Percentiles rank a stretch among this genome's conserved stretches.
Evolutionary conservation across 1,139 yeast species (phyloP).

Genomic region (Geotrichum carabidarum): DNA sequence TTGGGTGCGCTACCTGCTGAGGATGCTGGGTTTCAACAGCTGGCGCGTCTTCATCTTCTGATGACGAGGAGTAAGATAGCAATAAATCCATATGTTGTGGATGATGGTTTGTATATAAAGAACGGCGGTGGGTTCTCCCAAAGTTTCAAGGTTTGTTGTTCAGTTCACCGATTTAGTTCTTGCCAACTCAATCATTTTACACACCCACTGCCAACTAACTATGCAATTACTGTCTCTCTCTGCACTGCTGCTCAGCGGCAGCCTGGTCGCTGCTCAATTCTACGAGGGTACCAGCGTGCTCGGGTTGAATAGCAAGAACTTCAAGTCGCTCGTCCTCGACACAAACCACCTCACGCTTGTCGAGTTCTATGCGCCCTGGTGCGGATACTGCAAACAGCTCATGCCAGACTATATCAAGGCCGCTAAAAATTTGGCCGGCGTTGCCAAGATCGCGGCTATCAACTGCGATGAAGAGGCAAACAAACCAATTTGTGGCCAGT

Average conservation of each 20-base stretch:
- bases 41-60: slow-evolving; percentile 6
- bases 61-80: slow-evolving; percentile 5
- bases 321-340: slow-evolving; percentile 58
- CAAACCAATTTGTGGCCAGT: slow-evolving; percentile 62
- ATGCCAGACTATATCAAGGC: slow-evolving; percentile 62
- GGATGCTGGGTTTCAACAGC: neutral
- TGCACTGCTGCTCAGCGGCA: neutral
- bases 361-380: slow-evolving; percentile 97
- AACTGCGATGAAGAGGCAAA: slow-evolving; percentile 73
- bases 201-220: no score
- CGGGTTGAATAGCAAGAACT: slow-evolving; percentile 48
- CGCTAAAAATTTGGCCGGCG: slow-evolving; percentile 55
- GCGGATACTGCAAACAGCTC: slow-evolving; percentile 73
- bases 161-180: no score
- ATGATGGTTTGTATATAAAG: no score
- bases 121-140: no score
- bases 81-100: slow-evolving; percentile 3
- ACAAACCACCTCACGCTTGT: slow-evolving; percentile 79
- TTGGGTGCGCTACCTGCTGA: neutral
- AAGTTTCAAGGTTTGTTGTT: no score
- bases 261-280: slow-evolving; percentile 24
- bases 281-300: slow-evolving; percentile 59
- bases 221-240: no score
- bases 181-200: no score
- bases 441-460: slow-evolving; percentile 74